phyloP scores from a whole-genome alignment of 306 rosid species.

The Hippophae rhamnoides region DNA sequence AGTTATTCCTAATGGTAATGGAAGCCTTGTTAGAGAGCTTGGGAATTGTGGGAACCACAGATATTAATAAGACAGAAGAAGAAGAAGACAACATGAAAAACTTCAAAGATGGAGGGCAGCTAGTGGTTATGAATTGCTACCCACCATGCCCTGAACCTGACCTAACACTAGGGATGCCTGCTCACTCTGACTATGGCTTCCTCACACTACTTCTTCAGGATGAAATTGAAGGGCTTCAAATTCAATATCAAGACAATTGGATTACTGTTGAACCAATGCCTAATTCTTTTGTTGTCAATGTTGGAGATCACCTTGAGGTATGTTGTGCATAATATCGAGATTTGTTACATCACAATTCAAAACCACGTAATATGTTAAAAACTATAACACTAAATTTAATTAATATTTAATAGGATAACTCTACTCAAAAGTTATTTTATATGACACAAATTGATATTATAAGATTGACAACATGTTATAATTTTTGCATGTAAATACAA shows the following conservation, averaged over 20 bases:
- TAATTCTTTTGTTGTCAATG: constrained; percentile 63
- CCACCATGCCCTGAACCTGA: constrained; percentile 90
- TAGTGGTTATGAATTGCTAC: constrained; percentile 70
- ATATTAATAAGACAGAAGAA: constrained; percentile 19
- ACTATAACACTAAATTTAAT: too few species aligned
- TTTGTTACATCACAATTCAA: too few species aligned
- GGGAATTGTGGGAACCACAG: constrained; percentile 28
- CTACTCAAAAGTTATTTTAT: too few species aligned
- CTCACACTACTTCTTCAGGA: constrained; percentile 84
- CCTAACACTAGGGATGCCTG: constrained; percentile 84
- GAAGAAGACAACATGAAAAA: constrained; percentile 21
- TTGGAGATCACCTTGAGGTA: constrained; percentile 96
- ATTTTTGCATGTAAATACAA: too few species aligned
- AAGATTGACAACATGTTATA: too few species aligned
- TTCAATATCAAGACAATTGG: constrained; percentile 58
- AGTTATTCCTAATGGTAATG: constrained; percentile 45
- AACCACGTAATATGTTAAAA: too few species aligned
- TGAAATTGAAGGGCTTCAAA: constrained; percentile 68
- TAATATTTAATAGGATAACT: too few species aligned
- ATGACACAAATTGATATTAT: too few species aligned
- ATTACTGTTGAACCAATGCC: constrained; percentile 66
- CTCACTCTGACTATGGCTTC: constrained; percentile 92
- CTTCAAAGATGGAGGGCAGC: constrained; percentile 71
- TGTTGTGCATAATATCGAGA: too few species aligned
- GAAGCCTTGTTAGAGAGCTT: constrained; percentile 66